phyloP scores from a whole-genome alignment of 2,329 filamentous ascomycete genomes.

The Alternaria triticina region DNA sequence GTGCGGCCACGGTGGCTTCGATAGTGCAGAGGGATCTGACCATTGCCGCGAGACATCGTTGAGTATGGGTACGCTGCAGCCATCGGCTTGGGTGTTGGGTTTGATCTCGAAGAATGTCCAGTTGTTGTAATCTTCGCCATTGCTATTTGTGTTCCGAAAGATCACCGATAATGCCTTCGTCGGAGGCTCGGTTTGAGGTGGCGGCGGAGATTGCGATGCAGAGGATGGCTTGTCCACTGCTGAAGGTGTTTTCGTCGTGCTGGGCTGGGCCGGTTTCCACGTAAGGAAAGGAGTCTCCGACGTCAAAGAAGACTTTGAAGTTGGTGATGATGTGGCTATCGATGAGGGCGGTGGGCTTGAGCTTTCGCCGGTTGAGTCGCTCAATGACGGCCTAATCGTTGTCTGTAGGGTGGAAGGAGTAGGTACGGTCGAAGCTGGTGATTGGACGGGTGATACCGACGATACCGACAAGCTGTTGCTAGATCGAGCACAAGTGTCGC shows the following conservation, averaged over 20 bases:
- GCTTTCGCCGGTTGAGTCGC: background rate
- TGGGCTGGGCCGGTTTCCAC: background rate
- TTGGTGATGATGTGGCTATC: background rate
- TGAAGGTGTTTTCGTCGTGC: background rate
- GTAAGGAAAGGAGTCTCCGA: background rate
- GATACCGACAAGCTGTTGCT: background rate
- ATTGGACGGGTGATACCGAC: background rate
- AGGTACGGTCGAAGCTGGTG: background rate
- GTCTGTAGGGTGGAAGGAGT: background rate
- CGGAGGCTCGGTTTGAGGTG: background rate
- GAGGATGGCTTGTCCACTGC: background rate
- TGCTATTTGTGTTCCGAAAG: background rate
- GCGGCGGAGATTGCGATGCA: background rate
- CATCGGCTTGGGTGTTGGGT: background rate
- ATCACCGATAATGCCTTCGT: background rate
- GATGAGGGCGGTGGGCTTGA: background rate
- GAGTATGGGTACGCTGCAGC: background rate
- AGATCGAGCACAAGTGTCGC: background rate
- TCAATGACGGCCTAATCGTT: background rate
- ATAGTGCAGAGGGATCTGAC: background rate
- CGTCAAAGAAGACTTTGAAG: background rate
- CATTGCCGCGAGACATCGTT: background rate
- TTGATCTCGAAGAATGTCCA: background rate
- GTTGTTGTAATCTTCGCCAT: background rate
- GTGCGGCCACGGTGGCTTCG: background rate